These are phyloP conservation scores for Aspergillus heteromorphus DNA, from an alignment of 495 filamentous ascomycete genomes.

Conservation along the genomic window DNA sequence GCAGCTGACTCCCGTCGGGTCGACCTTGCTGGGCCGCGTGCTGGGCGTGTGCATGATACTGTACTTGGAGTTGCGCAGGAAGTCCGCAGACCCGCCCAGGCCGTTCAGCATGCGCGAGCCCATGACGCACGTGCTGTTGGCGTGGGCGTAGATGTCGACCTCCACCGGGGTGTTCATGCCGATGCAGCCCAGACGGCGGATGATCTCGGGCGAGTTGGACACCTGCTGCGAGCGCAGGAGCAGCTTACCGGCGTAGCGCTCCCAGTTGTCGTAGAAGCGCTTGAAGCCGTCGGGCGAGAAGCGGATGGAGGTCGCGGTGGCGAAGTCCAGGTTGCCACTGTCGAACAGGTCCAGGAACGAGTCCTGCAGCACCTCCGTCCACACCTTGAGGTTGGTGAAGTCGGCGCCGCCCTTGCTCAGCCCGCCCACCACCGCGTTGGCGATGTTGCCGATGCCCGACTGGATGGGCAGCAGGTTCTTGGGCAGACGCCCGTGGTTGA, in stretches of 20 bases:
- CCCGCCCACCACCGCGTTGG: constrained; percentile 86
- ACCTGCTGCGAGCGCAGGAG: constrained; percentile 84
- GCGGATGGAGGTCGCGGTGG: constrained; percentile 84
- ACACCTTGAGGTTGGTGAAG: constrained; percentile 84
- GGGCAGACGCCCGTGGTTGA: constrained; percentile 69
- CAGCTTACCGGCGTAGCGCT: constrained; percentile 73
- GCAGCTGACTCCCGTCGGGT: constrained; percentile 77
- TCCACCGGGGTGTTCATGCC: constrained; percentile 96
- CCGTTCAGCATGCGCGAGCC: constrained; percentile 90
- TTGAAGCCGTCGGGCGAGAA: constrained; percentile 90
- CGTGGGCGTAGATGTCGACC: constrained; percentile 92
- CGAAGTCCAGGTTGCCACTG: constrained; percentile 83
- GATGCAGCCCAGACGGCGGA: constrained; percentile 79
- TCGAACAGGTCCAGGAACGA: constrained; percentile 94
- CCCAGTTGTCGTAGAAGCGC: constrained; percentile 86
- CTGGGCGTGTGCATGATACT: constrained; percentile 91
- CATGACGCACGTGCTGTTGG: constrained; percentile 89
- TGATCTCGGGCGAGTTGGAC: constrained; percentile 92
- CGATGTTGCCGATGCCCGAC: constrained; percentile 90
- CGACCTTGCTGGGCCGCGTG: constrained; percentile 72
- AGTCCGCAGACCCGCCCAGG: constrained; percentile 83
- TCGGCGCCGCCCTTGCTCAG: constrained; percentile 68
- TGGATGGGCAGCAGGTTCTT: constrained; percentile 76
- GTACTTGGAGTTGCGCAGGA: constrained; percentile 79
- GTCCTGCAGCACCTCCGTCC: constrained; percentile 93